phyloP scores from a whole-genome alignment of 805 yeast genomes.

The Maudiozyma serrabonitensis region DNA sequence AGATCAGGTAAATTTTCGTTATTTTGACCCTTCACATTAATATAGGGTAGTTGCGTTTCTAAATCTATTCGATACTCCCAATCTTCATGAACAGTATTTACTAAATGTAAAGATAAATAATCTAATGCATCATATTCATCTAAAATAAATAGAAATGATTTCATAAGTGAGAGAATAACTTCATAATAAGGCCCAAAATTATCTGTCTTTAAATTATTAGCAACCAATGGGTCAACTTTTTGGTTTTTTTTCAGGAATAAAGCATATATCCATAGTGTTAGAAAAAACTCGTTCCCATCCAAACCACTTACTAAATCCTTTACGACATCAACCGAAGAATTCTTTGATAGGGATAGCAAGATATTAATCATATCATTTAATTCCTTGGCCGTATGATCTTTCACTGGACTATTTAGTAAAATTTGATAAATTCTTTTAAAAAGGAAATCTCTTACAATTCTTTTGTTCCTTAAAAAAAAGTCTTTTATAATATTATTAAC shows the following conservation, averaged over 20 bases:
- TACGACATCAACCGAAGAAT: slow-evolving; percentile 30
- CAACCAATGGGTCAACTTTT: slow-evolving; percentile 11
- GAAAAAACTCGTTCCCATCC: slow-evolving; percentile 17
- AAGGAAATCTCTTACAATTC: slow-evolving; percentile 50
- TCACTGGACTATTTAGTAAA: slow-evolving; percentile 26
- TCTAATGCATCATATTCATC: slow-evolving; percentile 20
- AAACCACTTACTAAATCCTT: slow-evolving; percentile 18
- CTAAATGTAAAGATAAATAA: slow-evolving; percentile 23
- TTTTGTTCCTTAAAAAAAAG: slow-evolving; percentile 40
- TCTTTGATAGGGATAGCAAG: slow-evolving; percentile 49
- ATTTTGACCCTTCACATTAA: slow-evolving; percentile 8
- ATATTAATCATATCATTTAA: slow-evolving; percentile 59
- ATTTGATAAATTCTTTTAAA: slow-evolving; percentile 40
- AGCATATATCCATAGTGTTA: slow-evolving; percentile 32
- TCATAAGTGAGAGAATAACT: slow-evolving; percentile 27
- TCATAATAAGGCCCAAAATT: slow-evolving; percentile 18
- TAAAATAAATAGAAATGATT: slow-evolving; percentile 27
- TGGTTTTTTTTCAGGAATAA: slow-evolving; percentile 28
- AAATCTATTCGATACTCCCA: slow-evolving; percentile 31
- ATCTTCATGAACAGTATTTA: slow-evolving; percentile 27
- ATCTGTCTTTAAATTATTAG: slow-evolving; percentile 3
- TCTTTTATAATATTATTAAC: slow-evolving; percentile 45
- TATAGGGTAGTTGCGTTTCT: slow-evolving; percentile 31
- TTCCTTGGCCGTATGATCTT: slow-evolving; percentile 37
- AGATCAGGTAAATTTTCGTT: not conserved